phyloP scores from a whole-genome alignment of 2,329 filamentous ascomycete species.

The Diaporthe caulivora region DNA sequence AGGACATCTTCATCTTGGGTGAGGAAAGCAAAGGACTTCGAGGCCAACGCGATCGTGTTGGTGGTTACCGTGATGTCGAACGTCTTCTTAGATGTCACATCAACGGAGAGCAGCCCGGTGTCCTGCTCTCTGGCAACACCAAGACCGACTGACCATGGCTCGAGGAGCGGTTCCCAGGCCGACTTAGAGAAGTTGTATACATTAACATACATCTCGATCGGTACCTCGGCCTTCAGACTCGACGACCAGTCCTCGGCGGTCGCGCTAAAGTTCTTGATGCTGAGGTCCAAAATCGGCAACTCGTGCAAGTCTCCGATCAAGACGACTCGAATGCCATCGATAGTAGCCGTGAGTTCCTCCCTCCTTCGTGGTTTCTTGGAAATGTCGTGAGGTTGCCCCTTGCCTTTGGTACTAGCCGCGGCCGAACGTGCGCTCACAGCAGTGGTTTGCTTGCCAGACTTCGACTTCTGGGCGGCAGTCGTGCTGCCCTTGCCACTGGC shows the following conservation, averaged over 20 bases:
- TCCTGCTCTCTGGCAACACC: conserved; percentile 84
- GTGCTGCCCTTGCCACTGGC: conserved; percentile 69
- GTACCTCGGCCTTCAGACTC: conserved; percentile 86
- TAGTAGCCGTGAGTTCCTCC: conserved; percentile 86
- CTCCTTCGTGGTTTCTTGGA: conserved; percentile 51
- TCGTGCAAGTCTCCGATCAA: conserved; percentile 97
- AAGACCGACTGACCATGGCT: conserved; percentile 96
- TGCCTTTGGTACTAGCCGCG: conserved; percentile 15
- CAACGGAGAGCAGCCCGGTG: conserved; percentile 83
- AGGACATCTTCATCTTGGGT: conserved; percentile 90
- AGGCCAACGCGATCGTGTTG: conserved; percentile 91
- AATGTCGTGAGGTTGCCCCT: conserved; percentile 48
- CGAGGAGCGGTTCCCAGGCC: conserved; percentile 95
- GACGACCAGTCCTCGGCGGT: conserved; percentile 93
- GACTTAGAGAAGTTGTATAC: conserved; percentile 99
- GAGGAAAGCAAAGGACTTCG: conserved; percentile 92
- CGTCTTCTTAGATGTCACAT: conserved; percentile 88
- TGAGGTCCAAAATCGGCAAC: conserved; percentile 92
- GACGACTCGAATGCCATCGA: conserved; percentile 91
- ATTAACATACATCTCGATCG: conserved; percentile 94
- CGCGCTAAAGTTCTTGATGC: conserved; percentile 88
- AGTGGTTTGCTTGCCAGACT: conserved; percentile 48
- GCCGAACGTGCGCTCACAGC: conserved; percentile 34
- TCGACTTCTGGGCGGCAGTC: conserved; percentile 58
- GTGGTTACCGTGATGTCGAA: conserved; percentile 95